Conservation (phyloP, 2,329 filamentous ascomycete species). For the Alternaria longipes region DNA sequence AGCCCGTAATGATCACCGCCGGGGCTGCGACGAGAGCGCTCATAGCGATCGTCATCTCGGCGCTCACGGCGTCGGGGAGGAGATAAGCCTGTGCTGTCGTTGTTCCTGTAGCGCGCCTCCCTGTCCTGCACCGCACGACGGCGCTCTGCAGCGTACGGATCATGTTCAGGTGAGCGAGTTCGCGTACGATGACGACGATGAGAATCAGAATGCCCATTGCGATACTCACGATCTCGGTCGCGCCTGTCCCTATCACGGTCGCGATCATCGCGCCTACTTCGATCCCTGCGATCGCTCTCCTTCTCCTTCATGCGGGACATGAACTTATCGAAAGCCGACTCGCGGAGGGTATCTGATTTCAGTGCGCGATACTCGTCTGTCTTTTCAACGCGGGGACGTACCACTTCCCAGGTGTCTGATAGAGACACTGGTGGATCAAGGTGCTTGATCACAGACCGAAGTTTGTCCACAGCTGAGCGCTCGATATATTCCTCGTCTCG, state of each 20-base stretch:
- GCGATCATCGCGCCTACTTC: conserved; percentile 51
- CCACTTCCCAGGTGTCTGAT: conserved; percentile 87
- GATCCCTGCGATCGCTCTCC: conserved; percentile 70
- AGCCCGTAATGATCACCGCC: conserved; percentile 77
- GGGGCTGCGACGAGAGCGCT: conserved; percentile 66
- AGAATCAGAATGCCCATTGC: conserved; percentile 51
- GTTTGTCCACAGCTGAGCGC: conserved; percentile 81
- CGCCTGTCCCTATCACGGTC: conserved; percentile 57
- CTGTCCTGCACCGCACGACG: conserved; percentile 93
- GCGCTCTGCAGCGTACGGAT: conserved; percentile 94
- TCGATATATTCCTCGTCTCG: conserved; percentile 84
- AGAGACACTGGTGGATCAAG: conserved; percentile 82
- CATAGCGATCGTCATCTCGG: conserved; percentile 50
- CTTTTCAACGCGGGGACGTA: conserved; percentile 80
- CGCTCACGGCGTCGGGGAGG: conserved; percentile 58
- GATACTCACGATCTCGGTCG: conserved; percentile 52
- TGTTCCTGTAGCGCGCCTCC: conserved; percentile 90
- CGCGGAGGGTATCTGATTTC: conserved; percentile 81
- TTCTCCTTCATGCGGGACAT: conserved; percentile 91
- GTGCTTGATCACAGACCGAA: conserved; percentile 88
- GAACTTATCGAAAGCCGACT: conserved; percentile 88
- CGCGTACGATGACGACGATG: conserved; percentile 63
- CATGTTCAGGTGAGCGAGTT: conserved; percentile 88
- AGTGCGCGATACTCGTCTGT: conserved; percentile 86
- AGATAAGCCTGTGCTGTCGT: conserved; percentile 71